Evolutionary conservation across 2,329 filamentous ascomycete genomes (phyloP).

Genomic region (Clonostachys rosea): DNA sequence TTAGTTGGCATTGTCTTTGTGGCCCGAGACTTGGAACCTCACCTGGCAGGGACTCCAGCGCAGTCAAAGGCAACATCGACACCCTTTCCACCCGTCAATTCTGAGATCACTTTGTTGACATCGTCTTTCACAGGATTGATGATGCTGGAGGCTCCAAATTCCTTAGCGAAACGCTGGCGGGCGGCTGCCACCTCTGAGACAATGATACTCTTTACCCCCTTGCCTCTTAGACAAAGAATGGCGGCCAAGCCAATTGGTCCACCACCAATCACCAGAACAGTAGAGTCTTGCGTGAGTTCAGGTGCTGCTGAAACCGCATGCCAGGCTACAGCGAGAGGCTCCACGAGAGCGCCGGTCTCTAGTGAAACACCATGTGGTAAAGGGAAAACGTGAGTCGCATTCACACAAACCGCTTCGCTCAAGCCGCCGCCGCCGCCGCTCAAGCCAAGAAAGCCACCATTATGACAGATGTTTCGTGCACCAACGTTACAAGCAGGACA

Average conservation of each 20-base stretch:
- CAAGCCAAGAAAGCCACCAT: slow-evolving; percentile 34
- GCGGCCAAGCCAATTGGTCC: slow-evolving; percentile 60
- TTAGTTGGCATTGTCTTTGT: background rate
- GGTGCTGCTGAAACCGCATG: slow-evolving; percentile 39
- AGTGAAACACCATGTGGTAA: slow-evolving; percentile 45
- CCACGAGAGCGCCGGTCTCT: slow-evolving; percentile 53
- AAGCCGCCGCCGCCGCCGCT: slow-evolving; percentile 46
- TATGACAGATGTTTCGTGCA: slow-evolving; percentile 19
- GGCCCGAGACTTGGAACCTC: background rate
- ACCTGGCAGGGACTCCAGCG: slow-evolving; percentile 13
- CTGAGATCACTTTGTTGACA: slow-evolving; percentile 7
- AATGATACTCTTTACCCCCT: slow-evolving; percentile 48
- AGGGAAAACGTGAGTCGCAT: slow-evolving; percentile 35
- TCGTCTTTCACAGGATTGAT: slow-evolving; percentile 8
- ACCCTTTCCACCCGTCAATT: slow-evolving; percentile 8
- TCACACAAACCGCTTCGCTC: slow-evolving; percentile 44
- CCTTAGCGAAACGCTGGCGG: slow-evolving; percentile 42
- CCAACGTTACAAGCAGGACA: slow-evolving; percentile 48
- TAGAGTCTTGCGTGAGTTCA: slow-evolving; percentile 28
- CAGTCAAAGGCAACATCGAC: slow-evolving; percentile 14
- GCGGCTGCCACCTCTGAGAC: slow-evolving; percentile 48
- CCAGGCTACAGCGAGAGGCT: slow-evolving; percentile 61
- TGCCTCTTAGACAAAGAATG: slow-evolving; percentile 50
- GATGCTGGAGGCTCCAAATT: slow-evolving; percentile 43
- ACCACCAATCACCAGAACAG: slow-evolving; percentile 52